These are phyloP conservation scores for Urochloa ruziziensis DNA, from an alignment of 176 grass and related monocot genomes.

Conservation along the genomic window DNA sequence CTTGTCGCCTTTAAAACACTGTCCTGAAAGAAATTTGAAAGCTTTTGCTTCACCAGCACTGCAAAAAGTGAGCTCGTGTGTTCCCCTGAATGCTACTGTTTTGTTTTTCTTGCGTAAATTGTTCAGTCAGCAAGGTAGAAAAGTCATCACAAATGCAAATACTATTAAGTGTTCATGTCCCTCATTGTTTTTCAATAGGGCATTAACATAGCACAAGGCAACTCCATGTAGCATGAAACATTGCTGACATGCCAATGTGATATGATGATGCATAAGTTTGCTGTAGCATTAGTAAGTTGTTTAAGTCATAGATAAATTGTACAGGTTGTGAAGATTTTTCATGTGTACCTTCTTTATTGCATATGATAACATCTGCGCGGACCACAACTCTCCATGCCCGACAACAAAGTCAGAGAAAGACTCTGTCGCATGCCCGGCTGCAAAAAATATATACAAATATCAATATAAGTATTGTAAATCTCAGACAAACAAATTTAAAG, in stretches of 20 bases:
- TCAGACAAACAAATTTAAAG: not conserved
- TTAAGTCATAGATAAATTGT: not conserved
- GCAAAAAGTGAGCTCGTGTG: conserved; percentile 4
- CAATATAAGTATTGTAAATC: conserved; percentile 15
- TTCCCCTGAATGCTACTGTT: not conserved
- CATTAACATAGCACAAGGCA: not conserved
- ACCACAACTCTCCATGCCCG: conserved; percentile 97
- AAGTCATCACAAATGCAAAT: not conserved
- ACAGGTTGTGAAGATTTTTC: conserved; percentile 8
- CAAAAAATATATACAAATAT: conserved; percentile 36
- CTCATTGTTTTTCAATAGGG: not conserved
- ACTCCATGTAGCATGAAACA: not conserved
- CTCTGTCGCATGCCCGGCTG: conserved; percentile 96
- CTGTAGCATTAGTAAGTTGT: not conserved
- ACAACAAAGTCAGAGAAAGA: conserved; percentile 98
- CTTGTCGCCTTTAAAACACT: too few species aligned
- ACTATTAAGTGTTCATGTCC: not conserved
- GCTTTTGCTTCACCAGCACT: not conserved
- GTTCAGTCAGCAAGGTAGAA: not conserved
- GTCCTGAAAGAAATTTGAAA: not conserved
- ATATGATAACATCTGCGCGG: conserved; percentile 87
- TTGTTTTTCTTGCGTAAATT: not conserved
- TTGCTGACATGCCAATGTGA: not conserved
- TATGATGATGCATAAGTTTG: conserved; percentile 6
- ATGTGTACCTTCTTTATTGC: conserved; percentile 82